Evolutionary conservation across 202 grass and related monocot species (phyloP), one percentile per base, ranked within the genome.

Genomic region (Alloteropsis angusta): DNA sequence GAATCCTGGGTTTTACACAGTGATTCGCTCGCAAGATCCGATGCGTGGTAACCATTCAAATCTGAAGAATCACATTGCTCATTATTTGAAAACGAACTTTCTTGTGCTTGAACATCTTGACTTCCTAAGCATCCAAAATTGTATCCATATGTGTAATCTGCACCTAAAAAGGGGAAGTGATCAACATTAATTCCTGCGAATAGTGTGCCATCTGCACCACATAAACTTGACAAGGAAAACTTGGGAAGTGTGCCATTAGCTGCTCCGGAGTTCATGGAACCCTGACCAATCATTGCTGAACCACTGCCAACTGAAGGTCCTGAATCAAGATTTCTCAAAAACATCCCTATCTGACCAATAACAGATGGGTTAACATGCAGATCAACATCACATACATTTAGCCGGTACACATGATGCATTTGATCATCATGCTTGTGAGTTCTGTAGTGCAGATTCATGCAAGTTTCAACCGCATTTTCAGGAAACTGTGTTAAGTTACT

Each of bases 341-440:
- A 94, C 61, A 66, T 80, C 28, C 49, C 74, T 55, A 97, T 44
- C 55, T 81, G 87, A 72, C 89, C 83, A 49, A 78, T 78, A 84
- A 92, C 68, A 81, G 74, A 84, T 76, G 91, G 95, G 83, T 90
- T 67, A 49, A 97, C 38, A 90, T 97, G 87, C 74, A 97, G 80
- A 85, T 97, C 89, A 78, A 97, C 74, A 85, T 85, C 66, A 43
- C 67, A 67, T 53, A 97, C 72, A 60, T 74, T 84, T 57, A 94
- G 60, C 68, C 46, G 60, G 81, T 80, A 85, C 43, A 82, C 82
- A 85, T 94, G 84, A 72, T 90, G 82, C 17, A 72, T 59, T 72
- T 82, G 60, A 53, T 28, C 76, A 46, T 76, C 64, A 83, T 83
- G 76, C 60, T 68, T 85, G 14, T 85, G 80, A 76, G 78, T 64